phyloP scores from a whole-genome alignment of 257 asterid genomes.

The Solanum etuberosum region DNA sequence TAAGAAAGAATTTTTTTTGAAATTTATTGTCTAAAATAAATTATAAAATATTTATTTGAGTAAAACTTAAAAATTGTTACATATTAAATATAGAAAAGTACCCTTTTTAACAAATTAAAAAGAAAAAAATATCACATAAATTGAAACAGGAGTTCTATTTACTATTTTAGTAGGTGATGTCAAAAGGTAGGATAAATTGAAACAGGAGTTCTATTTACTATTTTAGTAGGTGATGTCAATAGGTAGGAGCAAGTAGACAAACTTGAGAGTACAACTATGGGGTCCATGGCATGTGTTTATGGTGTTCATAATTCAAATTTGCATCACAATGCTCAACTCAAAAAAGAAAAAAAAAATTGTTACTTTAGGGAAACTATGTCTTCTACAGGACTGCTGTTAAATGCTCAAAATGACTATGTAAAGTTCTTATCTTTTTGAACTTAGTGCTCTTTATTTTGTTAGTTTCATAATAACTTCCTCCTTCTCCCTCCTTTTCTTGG shows the following conservation, averaged over 20 bases:
- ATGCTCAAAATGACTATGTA: not conserved
- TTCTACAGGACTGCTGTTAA: not conserved
- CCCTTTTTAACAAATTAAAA: accelerated
- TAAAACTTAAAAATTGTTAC: no score
- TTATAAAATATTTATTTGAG: no score
- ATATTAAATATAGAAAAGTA: not conserved
- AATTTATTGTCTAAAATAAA: no score
- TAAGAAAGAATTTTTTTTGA: no score
- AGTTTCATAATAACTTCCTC: not conserved
- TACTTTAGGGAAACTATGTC: not conserved
- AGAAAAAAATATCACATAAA: no score
- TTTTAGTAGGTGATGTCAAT: not conserved
- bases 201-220: no score
- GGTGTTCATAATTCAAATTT: not conserved
- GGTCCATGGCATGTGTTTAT: not conserved
- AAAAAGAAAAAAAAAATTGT: not conserved
- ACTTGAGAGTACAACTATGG: not conserved
- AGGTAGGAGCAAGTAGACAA: not conserved
- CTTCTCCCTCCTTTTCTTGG: not conserved
- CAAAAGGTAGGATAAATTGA: no score
- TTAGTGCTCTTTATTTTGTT: not conserved
- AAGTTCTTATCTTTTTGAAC: not conserved
- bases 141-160: no score
- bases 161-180: no score
- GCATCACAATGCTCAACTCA: not conserved